Conservation (phyloP, 2,329 filamentous ascomycete species). For the Ascochyta koolunga region DNA sequence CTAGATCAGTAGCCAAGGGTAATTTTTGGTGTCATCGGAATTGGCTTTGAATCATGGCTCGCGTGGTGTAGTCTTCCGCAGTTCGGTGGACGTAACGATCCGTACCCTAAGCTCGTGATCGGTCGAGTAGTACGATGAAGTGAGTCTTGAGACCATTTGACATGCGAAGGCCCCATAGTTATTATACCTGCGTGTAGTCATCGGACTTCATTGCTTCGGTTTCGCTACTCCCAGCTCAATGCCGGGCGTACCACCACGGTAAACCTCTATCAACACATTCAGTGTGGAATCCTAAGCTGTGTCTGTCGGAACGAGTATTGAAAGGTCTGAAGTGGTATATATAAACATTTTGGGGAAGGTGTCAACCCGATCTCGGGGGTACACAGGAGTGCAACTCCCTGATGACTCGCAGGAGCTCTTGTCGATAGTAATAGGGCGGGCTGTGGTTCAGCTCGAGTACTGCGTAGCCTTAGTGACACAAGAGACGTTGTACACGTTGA, state of each 20-base stretch:
- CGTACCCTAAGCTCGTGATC: neutral
- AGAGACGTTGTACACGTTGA: neutral
- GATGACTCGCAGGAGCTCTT: constrained; percentile 8
- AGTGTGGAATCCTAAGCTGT: neutral
- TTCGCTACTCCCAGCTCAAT: constrained; percentile 5
- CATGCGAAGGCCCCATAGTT: neutral
- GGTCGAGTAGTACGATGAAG: neutral
- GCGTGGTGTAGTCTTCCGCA: neutral
- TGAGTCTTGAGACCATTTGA: neutral
- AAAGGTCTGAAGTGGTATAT: neutral
- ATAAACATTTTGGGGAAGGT: constrained; percentile 7
- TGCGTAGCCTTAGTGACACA: neutral
- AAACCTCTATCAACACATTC: neutral
- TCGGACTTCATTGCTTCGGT: constrained; percentile 6
- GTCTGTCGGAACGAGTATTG: neutral
- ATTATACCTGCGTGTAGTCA: constrained; percentile 5
- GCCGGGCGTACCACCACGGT: neutral
- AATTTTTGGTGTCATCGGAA: neutral
- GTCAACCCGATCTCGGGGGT: neutral
- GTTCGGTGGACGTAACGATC: neutral
- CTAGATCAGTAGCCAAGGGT: neutral
- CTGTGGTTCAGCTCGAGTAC: neutral
- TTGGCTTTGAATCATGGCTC: neutral
- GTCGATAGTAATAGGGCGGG: neutral
- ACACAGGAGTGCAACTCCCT: neutral